Evolutionary conservation across 371 early-diverging fungal species (phyloP).

Genomic region (Lichtheimia ornata): DNA sequence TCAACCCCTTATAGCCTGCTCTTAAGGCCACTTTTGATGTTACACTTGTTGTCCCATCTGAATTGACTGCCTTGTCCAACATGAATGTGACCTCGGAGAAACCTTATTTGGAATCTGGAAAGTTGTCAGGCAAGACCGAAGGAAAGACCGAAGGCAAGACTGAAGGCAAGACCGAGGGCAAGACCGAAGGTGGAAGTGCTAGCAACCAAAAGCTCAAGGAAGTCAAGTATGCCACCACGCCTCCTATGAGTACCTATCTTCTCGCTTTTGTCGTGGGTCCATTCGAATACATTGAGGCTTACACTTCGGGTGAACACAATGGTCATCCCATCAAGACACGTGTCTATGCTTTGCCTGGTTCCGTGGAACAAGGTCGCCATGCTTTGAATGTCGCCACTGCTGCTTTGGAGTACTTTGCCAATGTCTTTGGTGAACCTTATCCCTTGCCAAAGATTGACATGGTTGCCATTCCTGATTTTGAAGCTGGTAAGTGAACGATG

Average conservation of each 20-base stretch:
- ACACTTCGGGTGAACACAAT: conserved; percentile 59
- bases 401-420: conserved; percentile 80
- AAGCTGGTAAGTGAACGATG: conserved; percentile 49
- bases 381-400: conserved; percentile 72
- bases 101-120: conserved; percentile 34
- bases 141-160: conserved; percentile 9
- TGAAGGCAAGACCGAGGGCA: conserved; percentile 12
- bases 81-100: conserved; percentile 70
- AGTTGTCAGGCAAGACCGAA: conserved; percentile 11
- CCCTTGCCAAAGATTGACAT: conserved; percentile 89
- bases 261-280: conserved; percentile 88
- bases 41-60: conserved; percentile 70
- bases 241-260: conserved; percentile 88
- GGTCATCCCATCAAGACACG: conserved; percentile 66
- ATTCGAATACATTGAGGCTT: conserved; percentile 81
- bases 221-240: conserved; percentile 82
- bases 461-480: conserved; percentile 90
- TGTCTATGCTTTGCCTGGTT: conserved; percentile 77
- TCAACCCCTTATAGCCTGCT: conserved; percentile 60
- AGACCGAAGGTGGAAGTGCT: conserved; percentile 7
- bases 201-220: conserved; percentile 43
- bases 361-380: conserved; percentile 74
- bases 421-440: conserved; percentile 84
- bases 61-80: conserved; percentile 85
- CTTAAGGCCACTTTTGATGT: conserved; percentile 91